Conservation (phyloP, 1,284 basidiomycete genomes). For the Ceratobasidium theobromae region DNA sequence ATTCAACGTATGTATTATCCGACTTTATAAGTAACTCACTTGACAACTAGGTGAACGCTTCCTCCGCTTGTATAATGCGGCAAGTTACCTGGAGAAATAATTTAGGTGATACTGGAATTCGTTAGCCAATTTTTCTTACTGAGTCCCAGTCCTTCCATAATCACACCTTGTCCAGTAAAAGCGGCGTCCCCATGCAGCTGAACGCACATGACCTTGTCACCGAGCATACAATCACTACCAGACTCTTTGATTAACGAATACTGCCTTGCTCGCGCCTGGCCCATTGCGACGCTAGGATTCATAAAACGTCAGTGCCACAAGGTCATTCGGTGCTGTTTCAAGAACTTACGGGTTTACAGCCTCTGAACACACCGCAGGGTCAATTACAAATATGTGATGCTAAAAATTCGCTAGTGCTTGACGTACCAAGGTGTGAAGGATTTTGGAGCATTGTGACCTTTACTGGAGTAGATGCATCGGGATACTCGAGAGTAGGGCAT, state of each 20-base stretch:
- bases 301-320: neutral
- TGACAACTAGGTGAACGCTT: constrained; percentile 86
- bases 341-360: constrained; percentile 65
- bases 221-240: constrained; percentile 69
- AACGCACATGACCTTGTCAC: constrained; percentile 83
- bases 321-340: neutral
- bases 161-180: constrained; percentile 84
- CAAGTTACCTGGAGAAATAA: constrained; percentile 58
- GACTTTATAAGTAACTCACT: constrained; percentile 55
- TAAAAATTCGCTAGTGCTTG: neutral
- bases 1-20: neutral
- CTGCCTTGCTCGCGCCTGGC: constrained; percentile 90
- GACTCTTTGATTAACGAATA: constrained; percentile 71
- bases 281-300: constrained; percentile 59
- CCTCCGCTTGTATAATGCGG: constrained; percentile 90
- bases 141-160: constrained; percentile 84
- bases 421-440: constrained; percentile 77
- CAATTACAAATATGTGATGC: neutral
- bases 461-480: constrained; percentile 52
- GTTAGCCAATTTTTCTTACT: constrained; percentile 52
- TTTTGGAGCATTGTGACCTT: constrained; percentile 81
- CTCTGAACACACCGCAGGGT: constrained; percentile 49
- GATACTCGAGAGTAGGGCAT: constrained; percentile 61
- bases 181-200: constrained; percentile 89
- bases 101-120: neutral